Evolutionary conservation across 768 basidiomycete species (phyloP).

Genomic region (Pleurotus platypus): DNA sequence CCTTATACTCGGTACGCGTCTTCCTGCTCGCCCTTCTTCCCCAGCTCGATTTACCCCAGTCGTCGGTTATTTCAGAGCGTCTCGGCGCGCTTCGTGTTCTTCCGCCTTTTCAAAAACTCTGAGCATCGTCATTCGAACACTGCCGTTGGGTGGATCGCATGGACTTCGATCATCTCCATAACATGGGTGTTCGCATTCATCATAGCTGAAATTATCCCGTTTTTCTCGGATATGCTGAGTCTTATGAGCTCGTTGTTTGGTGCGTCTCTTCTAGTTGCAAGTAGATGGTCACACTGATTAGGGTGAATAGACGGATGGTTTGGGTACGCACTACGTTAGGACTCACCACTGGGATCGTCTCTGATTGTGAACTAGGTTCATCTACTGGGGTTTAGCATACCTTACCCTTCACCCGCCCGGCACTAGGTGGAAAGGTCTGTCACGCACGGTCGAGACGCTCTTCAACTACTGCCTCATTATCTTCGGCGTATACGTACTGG

Average conservation of each 20-base stretch:
- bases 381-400: constrained; percentile 44
- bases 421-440: constrained; percentile 27
- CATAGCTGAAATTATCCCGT: constrained; percentile 31
- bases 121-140: constrained; percentile 32
- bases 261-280: constrained; percentile 13
- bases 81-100: constrained; percentile 41
- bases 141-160: constrained; percentile 24
- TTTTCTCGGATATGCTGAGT: constrained; percentile 36
- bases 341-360: not conserved
- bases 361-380: constrained; percentile 23
- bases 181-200: constrained; percentile 31
- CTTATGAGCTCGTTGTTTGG: constrained; percentile 41
- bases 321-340: constrained; percentile 15
- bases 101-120: constrained; percentile 37
- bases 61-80: constrained; percentile 25
- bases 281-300: not conserved
- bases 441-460: constrained; percentile 29
- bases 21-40: not conserved
- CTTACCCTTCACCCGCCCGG: constrained; percentile 31
- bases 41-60: not conserved
- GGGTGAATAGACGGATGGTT: constrained; percentile 25
- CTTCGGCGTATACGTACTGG: constrained; percentile 32
- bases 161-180: constrained; percentile 26
- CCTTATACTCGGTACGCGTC: constrained; percentile 35
- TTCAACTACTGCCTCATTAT: constrained; percentile 33